Evolutionary conservation across 116 monocot genomes (phyloP).

Genomic region (Trichopus zeylanicus): DNA sequence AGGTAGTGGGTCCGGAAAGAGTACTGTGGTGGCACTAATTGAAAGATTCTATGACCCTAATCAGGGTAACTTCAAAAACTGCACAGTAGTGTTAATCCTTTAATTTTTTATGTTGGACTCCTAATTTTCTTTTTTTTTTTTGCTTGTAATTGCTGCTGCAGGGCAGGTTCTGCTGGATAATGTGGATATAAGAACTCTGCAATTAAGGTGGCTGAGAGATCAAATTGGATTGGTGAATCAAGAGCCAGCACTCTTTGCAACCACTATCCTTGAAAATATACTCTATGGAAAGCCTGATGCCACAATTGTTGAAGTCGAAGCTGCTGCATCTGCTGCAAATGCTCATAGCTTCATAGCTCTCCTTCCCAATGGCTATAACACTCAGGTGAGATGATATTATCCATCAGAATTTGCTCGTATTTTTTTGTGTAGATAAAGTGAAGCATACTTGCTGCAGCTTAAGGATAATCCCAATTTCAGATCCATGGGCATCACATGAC

Average conservation of each 20-base stretch:
- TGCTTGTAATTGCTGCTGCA: conserved; percentile 21
- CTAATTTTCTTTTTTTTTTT: not conserved
- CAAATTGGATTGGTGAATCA: conserved; percentile 95
- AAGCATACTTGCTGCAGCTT: not conserved
- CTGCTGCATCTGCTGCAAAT: conserved; percentile 79
- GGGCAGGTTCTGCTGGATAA: conserved; percentile 86
- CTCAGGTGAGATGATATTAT: conserved; percentile 39
- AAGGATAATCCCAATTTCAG: too few species aligned
- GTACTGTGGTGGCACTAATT: conserved; percentile 87
- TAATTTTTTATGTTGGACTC: not conserved
- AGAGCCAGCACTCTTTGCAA: conserved; percentile 93
- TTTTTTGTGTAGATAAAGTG: too few species aligned
- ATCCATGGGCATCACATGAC: not conserved
- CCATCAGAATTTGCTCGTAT: not conserved
- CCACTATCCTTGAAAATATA: conserved; percentile 87
- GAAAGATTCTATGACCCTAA: conserved; percentile 97
- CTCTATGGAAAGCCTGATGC: conserved; percentile 92
- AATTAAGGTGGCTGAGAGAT: conserved; percentile 78
- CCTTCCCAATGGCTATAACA: conserved; percentile 90
- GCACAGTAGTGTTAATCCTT: not conserved
- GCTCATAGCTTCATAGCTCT: conserved; percentile 86
- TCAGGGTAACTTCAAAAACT: conserved; percentile 39
- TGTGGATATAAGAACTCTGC: conserved; percentile 81
- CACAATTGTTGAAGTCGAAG: conserved; percentile 78
- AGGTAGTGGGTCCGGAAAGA: conserved; percentile 94